Percentiles rank a stretch among this genome's conserved stretches.
phyloP scores from a whole-genome alignment of 805 yeast genomes.

The Dipodascus geniculatus region DNA sequence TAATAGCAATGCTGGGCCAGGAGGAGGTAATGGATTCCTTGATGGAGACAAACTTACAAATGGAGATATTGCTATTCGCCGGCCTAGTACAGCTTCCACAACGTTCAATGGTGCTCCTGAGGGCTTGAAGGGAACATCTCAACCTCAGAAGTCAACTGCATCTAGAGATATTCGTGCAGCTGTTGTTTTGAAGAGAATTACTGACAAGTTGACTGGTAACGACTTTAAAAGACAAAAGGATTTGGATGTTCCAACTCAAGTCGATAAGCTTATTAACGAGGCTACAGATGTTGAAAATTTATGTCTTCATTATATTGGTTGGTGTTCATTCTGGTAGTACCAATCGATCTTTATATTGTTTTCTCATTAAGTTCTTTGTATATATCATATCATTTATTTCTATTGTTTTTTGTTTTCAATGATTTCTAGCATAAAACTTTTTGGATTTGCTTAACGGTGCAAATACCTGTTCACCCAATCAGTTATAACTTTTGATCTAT shows the following conservation, averaged over 20 bases:
- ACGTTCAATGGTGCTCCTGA: slow-evolving; percentile 44
- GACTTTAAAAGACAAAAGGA: slow-evolving; percentile 68
- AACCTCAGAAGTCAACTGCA: slow-evolving; percentile 56
- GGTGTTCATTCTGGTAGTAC: slow-evolving; percentile 95
- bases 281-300: slow-evolving; percentile 93
- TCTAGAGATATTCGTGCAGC: slow-evolving; percentile 81
- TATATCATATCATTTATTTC: not conserved
- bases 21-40: slow-evolving; percentile 2
- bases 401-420: not conserved
- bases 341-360: slow-evolving; percentile 12
- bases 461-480: too few species aligned
- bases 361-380: not conserved
- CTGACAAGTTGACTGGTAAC: slow-evolving; percentile 87
- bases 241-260: slow-evolving; percentile 77
- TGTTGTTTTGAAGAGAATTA: slow-evolving; percentile 76
- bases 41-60: slow-evolving; percentile 1
- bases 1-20: slow-evolving; percentile 2
- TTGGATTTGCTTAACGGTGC: too few species aligned
- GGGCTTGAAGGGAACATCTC: slow-evolving; percentile 58
- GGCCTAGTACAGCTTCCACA: slow-evolving; percentile 16
- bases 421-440: too few species aligned
- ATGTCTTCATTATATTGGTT: slow-evolving; percentile 94
- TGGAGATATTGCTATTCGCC: slow-evolving; percentile 9
- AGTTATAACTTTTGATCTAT: too few species aligned
- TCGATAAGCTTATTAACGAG: slow-evolving; percentile 85